Conservation (phyloP, 495 filamentous ascomycete genomes). For the Annulohypoxylon stygium region DNA sequence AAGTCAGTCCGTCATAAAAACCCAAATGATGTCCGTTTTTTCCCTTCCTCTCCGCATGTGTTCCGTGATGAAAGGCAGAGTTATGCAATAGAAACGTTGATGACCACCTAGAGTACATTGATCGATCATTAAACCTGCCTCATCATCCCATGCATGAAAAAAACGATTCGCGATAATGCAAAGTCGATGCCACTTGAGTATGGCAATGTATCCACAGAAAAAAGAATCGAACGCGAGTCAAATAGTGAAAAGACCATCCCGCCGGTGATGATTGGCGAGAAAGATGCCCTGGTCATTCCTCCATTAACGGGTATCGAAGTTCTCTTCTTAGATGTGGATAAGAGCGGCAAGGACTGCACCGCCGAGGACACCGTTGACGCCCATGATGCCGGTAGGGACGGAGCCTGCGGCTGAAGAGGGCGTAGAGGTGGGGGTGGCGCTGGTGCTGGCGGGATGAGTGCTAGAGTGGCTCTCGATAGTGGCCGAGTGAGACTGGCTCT, state of each 20-base stretch:
- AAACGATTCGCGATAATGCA: conserved; percentile 24
- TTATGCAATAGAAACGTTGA: conserved; percentile 39
- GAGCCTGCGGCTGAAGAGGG: conserved; percentile 29
- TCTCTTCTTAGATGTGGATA: conserved; percentile 41
- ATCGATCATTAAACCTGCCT: conserved; percentile 34
- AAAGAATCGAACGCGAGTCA: conserved; percentile 34
- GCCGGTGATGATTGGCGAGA: neutral
- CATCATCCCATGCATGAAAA: conserved; percentile 38
- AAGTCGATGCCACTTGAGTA: conserved; percentile 33
- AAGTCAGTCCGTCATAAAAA: conserved; percentile 4
- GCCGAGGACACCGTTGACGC: conserved; percentile 52
- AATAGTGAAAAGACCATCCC: conserved; percentile 26
- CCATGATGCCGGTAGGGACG: conserved; percentile 47
- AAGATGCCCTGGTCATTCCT: neutral
- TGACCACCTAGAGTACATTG: conserved; percentile 36
- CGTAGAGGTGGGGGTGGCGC: conserved; percentile 37
- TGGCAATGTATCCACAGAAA: conserved; percentile 44
- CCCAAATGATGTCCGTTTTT: conserved; percentile 22
- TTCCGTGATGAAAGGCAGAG: conserved; percentile 4
- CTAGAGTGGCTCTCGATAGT: conserved; percentile 25
- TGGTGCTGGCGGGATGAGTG: conserved; percentile 28
- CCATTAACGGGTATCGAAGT: conserved; percentile 1
- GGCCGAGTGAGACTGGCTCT: conserved; percentile 26
- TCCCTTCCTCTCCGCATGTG: conserved; percentile 6
- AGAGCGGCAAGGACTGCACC: conserved; percentile 46